A percentile compares a stretch with the other conserved stretches of the same genome.
phyloP scores from a whole-genome alignment of 192 early-diverging fungal species.

The Mortierella antarctica region DNA sequence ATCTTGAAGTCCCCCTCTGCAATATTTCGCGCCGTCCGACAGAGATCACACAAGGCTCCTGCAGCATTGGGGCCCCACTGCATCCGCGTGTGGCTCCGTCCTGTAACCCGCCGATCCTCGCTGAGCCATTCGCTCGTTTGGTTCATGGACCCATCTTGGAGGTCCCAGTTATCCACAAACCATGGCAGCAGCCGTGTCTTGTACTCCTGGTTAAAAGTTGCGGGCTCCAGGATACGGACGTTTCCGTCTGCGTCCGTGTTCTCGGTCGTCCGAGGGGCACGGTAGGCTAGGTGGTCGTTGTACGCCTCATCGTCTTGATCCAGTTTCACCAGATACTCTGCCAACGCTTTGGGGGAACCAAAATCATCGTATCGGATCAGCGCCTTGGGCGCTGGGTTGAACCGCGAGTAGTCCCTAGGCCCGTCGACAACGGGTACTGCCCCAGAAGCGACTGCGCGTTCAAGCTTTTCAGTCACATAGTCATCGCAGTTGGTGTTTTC shows the following conservation, averaged over 20 bases:
- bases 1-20: conserved; percentile 3
- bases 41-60: conserved; percentile 7
- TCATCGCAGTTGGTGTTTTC: conserved; percentile 38
- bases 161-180: conserved; percentile 33
- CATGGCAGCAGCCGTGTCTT: conserved; percentile 11
- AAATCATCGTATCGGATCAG: conserved; percentile 31
- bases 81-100: conserved; percentile 19
- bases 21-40: conserved; percentile 9
- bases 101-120: not conserved
- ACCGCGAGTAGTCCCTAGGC: conserved; percentile 36
- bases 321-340: conserved; percentile 11
- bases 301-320: conserved; percentile 16
- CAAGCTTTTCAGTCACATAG: conserved; percentile 35
- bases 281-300: not conserved
- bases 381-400: conserved; percentile 17
- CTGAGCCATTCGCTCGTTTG: conserved; percentile 17
- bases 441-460: not conserved
- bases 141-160: not conserved
- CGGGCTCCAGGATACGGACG: not conserved
- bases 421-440: conserved; percentile 37
- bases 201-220: conserved; percentile 17
- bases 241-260: conserved; percentile 13
- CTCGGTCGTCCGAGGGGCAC: not conserved
- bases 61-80: conserved; percentile 17
- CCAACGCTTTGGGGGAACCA: conserved; percentile 20